These are phyloP conservation scores for Cyberlindnera amylophila DNA, from an alignment of 805 yeast species.

Conservation along the genomic window DNA sequence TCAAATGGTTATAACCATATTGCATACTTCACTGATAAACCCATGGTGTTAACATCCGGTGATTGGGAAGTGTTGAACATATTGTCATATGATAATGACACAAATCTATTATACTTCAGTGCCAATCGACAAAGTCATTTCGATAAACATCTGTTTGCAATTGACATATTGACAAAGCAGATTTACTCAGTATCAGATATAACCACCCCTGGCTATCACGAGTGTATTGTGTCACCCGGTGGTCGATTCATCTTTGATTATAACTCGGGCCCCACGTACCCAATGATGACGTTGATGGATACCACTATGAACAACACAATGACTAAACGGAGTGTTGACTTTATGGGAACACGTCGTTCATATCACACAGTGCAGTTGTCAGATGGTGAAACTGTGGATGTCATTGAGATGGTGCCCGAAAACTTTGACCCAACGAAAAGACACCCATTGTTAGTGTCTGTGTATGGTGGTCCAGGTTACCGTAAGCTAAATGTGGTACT, in stretches of 20 bases:
- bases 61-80: constrained; percentile 50
- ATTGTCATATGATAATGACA: constrained; percentile 42
- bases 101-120: constrained; percentile 47
- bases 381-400: constrained; percentile 36
- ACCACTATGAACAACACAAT: background rate
- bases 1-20: constrained; percentile 56
- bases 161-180: constrained; percentile 33
- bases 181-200: constrained; percentile 29
- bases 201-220: constrained; percentile 42
- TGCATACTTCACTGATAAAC: constrained; percentile 50
- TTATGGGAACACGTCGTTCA: constrained; percentile 15
- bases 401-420: constrained; percentile 61
- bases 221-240: constrained; percentile 52
- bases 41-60: constrained; percentile 44
- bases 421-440: constrained; percentile 42
- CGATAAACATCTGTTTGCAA: constrained; percentile 54
- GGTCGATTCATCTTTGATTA: constrained; percentile 47
- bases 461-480: constrained; percentile 83
- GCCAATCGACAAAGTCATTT: constrained; percentile 51
- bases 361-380: constrained; percentile 23
- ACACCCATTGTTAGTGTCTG: constrained; percentile 64
- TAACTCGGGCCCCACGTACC: constrained; percentile 24
- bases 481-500: constrained; percentile 49
- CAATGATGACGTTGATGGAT: constrained; percentile 15
- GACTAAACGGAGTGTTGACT: constrained; percentile 15